Base-by-base conservation (phyloP, 257 asterid genomes). In the Haberlea rhodopensis region DNA sequence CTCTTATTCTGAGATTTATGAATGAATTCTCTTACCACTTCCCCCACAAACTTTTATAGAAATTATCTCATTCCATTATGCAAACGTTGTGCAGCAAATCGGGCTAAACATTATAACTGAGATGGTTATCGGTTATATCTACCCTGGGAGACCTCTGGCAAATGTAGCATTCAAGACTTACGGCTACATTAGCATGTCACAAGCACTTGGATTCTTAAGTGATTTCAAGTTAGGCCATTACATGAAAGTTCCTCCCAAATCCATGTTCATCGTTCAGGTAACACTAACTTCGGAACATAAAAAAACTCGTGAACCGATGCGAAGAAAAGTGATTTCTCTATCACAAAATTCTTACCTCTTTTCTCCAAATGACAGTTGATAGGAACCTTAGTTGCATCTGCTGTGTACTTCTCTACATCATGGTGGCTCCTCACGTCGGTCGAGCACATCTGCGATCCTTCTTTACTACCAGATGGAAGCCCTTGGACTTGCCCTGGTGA, bases 401-500 rank as follows among this genome's bases (percentile, higher is more conserved):
- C 84, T 0, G 78, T 85, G 68, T 80, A 77, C 75, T 83, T 85
- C 13, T 23, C 48, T 29, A 84, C 95, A 0, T 29, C 80, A 6
- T 87, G 95, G 96, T 86, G 87, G 89, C 89, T 89, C 23, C 88
- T 89, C 5, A 32, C 69, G 0, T 6, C 76, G 0, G 29, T 86
- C 8, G 59, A 70, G 1, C 55, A 85, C 79, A 83, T 89, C 3
- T 89, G 95, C 43, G 79, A 89, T 9, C 54, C 76, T 0, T 19
- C 51, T 1, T 5, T 46, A 5, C 80, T 89, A 3, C 91, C 91
- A 4, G 75, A 71, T 0, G 89, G 87, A 0, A 85, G 95, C 54
- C 94, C 95, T 5, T 90, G 94, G 95, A 88, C 97, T 0, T 88
- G 97, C 69, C 97, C 95, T 0, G 72, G 84, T 0, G 95, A 82